A percentile compares a stretch with the other conserved stretches of the same genome.
These are phyloP conservation scores for Melaleuca alternifolia DNA, from an alignment of 345 rosid genomes.

Conservation along the genomic window DNA sequence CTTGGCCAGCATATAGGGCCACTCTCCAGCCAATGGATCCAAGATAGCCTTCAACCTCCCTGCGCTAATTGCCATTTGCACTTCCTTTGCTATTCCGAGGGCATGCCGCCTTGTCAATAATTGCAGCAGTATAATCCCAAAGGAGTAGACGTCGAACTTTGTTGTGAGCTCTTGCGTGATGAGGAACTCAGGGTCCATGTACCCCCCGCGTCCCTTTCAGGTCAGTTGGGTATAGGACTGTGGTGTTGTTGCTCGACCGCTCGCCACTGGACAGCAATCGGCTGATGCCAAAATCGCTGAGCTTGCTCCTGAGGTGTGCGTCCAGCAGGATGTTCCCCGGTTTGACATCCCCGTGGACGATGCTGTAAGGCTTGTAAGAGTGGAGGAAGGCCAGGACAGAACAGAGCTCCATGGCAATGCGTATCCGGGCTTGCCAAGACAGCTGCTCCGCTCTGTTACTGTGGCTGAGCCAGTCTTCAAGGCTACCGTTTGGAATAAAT, in stretches of 20 bases:
- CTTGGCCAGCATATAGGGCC: neutral
- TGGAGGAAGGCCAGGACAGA: conserved; percentile 78
- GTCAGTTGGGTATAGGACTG: neutral
- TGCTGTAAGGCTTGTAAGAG: conserved; percentile 55
- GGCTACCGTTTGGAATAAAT: conserved; percentile 74
- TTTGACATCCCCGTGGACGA: conserved; percentile 80
- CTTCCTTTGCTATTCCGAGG: neutral
- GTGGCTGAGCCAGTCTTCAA: conserved; percentile 71
- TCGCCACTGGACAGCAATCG: conserved; percentile 6
- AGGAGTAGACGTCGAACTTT: conserved; percentile 75
- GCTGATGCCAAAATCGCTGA: conserved; percentile 69
- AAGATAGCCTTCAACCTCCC: neutral
- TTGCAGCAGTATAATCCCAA: conserved; percentile 60
- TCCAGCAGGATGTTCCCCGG: conserved; percentile 76
- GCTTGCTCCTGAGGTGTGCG: conserved; percentile 55
- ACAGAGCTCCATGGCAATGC: conserved; percentile 66
- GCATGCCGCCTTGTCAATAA: conserved; percentile 66
- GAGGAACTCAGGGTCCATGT: conserved; percentile 71
- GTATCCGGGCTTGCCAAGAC: conserved; percentile 73
- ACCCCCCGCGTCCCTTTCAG: neutral
- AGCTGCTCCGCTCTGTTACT: conserved; percentile 49
- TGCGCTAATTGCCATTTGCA: neutral
- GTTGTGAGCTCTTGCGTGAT: conserved; percentile 55
- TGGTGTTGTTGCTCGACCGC: neutral
- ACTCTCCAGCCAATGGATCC: neutral